Evolutionary conservation across 768 basidiomycete species (phyloP), one percentile per base, ranked within the genome.

Genomic region (Russula earlei): DNA sequence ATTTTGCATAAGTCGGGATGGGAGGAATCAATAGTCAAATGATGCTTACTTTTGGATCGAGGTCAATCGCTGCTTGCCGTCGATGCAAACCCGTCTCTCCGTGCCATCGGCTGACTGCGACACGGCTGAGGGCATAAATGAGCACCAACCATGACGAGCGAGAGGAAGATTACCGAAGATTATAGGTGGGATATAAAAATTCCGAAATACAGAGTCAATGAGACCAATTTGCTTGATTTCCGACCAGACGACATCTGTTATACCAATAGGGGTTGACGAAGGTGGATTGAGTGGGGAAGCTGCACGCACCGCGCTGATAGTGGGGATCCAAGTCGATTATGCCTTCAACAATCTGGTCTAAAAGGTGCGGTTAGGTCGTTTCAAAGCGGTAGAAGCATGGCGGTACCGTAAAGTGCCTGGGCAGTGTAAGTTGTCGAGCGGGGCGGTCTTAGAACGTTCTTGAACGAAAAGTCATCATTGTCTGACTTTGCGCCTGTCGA

Each of bases 1-100:
- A 27, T 34, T n/a, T n/a, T 19, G 10, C 2, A 15, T 36, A 12
- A 49, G 24, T 41, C 15, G 8, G 38, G 29, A 27, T 15, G 6
- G 5, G n/a, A n/a, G 6, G 10, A 27, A 14, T 22, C 41, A 36
- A 11, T 12, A 7, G 46, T 38, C 31, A 50, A 20, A 55, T 63
- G 17, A 38, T 4, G 33, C 33, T 52, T 61, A 85, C 84, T 75
- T 73, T 59, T 75, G 72, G 25, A 86, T 78, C 0, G 84, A 84
- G 0, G 85, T 84, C 57, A 86, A 65, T 31, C 85, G 73, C 60
- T 86, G 84, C 64, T 86, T 86, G n/a, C 84, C 84, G 59, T 86
- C 85, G 14, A 85, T 83, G 57, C 84, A 85, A 0, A 73, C 73
- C 20, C 77, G 73, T 19, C 64, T 62, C 58, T 79, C 77, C 7